Percentiles rank a stretch among this genome's conserved stretches.
Conservation (phyloP, 257 asterid species). For the Apocynum venetum region DNA sequence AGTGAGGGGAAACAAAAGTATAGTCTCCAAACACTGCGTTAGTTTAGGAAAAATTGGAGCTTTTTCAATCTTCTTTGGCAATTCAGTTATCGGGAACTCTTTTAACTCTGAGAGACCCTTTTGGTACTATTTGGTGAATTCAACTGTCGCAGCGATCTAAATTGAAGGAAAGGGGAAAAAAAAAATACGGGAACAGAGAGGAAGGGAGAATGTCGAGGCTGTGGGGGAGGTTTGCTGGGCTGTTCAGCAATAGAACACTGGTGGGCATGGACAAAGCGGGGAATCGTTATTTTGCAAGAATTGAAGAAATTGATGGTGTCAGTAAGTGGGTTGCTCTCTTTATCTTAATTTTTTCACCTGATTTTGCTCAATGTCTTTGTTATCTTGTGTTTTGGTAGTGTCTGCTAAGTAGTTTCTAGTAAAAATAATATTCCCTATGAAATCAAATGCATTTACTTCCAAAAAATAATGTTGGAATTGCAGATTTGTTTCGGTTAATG, state of each 20-base stretch:
- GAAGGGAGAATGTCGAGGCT: constrained; percentile 49
- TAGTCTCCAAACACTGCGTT: constrained; percentile 11
- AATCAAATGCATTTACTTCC: neutral
- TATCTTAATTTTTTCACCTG: neutral
- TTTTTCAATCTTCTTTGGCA: neutral
- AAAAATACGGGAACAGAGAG: neutral
- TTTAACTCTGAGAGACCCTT: neutral
- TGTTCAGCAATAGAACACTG: constrained; percentile 50
- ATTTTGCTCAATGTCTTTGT: neutral
- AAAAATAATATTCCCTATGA: neutral
- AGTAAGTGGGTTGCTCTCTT: constrained; percentile 49
- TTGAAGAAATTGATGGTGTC: constrained; percentile 66
- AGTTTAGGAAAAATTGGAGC: neutral
- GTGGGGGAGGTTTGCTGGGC: constrained; percentile 61
- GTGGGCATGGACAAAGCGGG: constrained; percentile 77
- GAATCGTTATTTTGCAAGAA: constrained; percentile 68
- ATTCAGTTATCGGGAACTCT: neutral
- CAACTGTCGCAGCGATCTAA: neutral
- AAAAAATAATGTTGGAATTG: neutral
- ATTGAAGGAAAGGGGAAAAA: neutral
- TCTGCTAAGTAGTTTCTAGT: neutral
- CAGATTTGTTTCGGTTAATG: neutral
- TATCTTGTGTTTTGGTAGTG: neutral
- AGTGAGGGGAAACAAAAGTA: neutral
- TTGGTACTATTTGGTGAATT: neutral